phyloP scores from a whole-genome alignment of 108 stramenopile genomes.

The Epipyxis sp. region DNA sequence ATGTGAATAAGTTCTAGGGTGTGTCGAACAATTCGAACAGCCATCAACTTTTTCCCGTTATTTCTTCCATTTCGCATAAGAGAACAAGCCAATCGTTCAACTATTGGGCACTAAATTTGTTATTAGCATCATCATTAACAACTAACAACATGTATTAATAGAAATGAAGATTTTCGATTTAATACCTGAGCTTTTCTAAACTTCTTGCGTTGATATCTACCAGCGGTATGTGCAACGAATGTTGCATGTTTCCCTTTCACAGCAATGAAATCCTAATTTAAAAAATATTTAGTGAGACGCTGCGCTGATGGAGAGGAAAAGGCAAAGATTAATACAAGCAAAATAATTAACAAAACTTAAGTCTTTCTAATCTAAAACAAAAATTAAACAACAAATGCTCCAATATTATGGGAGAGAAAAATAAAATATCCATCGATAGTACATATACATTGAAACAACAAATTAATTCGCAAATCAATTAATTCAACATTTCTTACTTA shows the following conservation, averaged over 20 bases:
- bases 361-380: too few species aligned
- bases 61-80: constrained; percentile 98
- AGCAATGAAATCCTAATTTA: constrained; percentile 68
- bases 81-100: constrained; percentile 94
- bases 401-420: too few species aligned
- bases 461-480: constrained; percentile 29
- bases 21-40: constrained; percentile 95
- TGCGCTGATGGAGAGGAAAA: too few species aligned
- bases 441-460: too few species aligned
- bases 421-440: too few species aligned
- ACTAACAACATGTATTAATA: background rate
- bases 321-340: too few species aligned
- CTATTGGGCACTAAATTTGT: constrained; percentile 82
- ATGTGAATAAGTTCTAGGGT: constrained; percentile 99
- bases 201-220: constrained; percentile 70
- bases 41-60: constrained; percentile 99
- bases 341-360: too few species aligned
- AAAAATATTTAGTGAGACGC: too few species aligned
- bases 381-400: too few species aligned
- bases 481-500: background rate
- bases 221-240: constrained; percentile 98
- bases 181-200: constrained; percentile 84
- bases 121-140: background rate
- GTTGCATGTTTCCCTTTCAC: constrained; percentile 93
- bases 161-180: background rate